Evolutionary conservation across 1,139 yeast genomes (phyloP), one percentile per base, ranked within the genome.

Genomic region (Maudiozyma humilis): DNA sequence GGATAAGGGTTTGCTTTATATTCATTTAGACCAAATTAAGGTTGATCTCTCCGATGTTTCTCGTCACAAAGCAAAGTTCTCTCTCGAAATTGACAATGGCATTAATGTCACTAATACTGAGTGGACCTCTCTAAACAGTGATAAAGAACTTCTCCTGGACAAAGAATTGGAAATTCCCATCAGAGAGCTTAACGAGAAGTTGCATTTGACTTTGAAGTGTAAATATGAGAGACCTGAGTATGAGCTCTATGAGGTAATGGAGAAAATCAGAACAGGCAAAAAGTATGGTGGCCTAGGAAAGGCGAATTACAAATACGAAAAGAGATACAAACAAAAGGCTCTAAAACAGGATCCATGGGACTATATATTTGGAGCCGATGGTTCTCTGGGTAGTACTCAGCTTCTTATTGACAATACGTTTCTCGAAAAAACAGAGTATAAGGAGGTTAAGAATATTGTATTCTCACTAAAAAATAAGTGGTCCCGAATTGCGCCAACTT

Each of bases 161-260:
- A 89, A 86, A 57, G 97, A 91, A 59, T 88, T 88, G 61, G 97
- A 89, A 60, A 72, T 85, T 3, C 91, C 84, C 15, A 47, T 62
- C 32, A 23, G 29, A 14, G 19, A 18, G 16, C n/a, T 13, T 1
- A 14, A 56, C 2, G 36, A 46, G 43, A 84, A 83, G 51, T 73
- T 89, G 46, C 77, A 82, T 42, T 64, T 91, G 43, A 88, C 96
- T 0, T 64, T 88, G 66, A 86, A 85, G 60, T 73, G 79, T 46
- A 62, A 65, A n/a, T 82, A 79, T 58, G 67, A 68, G 31, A 77
- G 73, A 51, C 80, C 81, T 2, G 34, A 47, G 41, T 76, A 71
- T 57, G 67, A 73, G 51, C 65, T 79, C 47, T 75, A 71, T 45
- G 82, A 82, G 63, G 78, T 81, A 13, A 65, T 64, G 32, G 85